Percentiles rank a stretch among this genome's conserved stretches.
Conservation (phyloP, 1,284 basidiomycete genomes). For the Apiotrichum laibachii region DNA sequence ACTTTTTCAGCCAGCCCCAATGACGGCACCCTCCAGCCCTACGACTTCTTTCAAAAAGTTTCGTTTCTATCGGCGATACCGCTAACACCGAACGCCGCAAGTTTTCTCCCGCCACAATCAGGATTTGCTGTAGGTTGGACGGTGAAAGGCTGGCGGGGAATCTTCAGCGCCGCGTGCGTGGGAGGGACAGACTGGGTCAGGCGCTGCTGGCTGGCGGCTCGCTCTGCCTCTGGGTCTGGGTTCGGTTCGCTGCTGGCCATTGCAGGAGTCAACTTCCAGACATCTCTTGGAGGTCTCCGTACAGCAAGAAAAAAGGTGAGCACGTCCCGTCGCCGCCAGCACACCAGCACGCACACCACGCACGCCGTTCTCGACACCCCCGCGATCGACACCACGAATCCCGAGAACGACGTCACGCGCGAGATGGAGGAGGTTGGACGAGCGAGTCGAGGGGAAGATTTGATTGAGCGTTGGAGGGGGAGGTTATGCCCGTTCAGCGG, state of each 20-base stretch:
- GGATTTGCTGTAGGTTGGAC: no score
- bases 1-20: no score
- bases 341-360: not conserved
- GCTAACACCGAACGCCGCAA: no score
- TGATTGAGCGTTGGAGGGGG: not conserved
- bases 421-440: not conserved
- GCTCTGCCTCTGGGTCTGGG: not conserved
- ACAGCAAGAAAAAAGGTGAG: constrained; percentile 13
- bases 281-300: constrained; percentile 4
- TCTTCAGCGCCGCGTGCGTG: no score
- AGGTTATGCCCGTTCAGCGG: not conserved
- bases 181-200: no score
- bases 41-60: no score
- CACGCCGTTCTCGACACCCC: not conserved
- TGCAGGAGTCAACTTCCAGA: not conserved
- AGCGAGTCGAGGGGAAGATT: not conserved
- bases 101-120: no score
- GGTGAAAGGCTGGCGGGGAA: no score
- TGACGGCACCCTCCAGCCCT: no score
- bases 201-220: not conserved
- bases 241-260: not conserved
- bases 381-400: not conserved
- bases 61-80: no score
- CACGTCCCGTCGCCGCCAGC: not conserved
- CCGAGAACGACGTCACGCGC: not conserved